Evolutionary conservation across 2,329 filamentous ascomycete species (phyloP).

Genomic region (Fusarium anguioides): DNA sequence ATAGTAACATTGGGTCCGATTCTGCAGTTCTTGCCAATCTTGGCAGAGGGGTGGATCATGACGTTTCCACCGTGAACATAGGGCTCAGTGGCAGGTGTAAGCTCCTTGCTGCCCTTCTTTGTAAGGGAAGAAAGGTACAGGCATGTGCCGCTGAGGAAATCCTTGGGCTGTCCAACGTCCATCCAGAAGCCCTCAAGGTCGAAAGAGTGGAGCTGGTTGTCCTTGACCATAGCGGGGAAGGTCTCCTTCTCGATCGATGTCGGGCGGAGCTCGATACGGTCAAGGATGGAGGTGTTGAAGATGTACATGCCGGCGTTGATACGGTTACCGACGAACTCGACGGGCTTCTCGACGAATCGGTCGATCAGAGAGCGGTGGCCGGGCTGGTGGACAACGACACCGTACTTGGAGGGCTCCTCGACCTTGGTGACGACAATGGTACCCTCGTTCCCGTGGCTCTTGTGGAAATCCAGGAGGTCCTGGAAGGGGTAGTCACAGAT

Average conservation of each 20-base stretch:
- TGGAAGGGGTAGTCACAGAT: slow-evolving; percentile 98
- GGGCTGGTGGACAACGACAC: slow-evolving; percentile 97
- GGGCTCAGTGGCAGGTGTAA: slow-evolving; percentile 77
- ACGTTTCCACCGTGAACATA: slow-evolving; percentile 96
- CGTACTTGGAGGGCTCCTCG: slow-evolving; percentile 98
- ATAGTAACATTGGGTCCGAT: slow-evolving; percentile 98
- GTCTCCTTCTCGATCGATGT: slow-evolving; percentile 99
- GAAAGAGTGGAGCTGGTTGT: slow-evolving; percentile 93
- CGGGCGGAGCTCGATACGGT: slow-evolving; percentile 93
- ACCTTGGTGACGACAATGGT: slow-evolving; percentile 99
- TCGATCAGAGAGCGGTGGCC: slow-evolving; percentile 92
- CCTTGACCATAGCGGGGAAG: slow-evolving; percentile 91
- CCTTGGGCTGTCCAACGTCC: slow-evolving; percentile 98
- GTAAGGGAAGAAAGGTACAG: slow-evolving; percentile 93
- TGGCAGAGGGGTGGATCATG: slow-evolving; percentile 90
- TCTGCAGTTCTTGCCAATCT: slow-evolving; percentile 98
- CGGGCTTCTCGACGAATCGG: slow-evolving; percentile 98
- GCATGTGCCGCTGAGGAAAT: slow-evolving; percentile 96
- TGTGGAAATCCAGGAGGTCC: slow-evolving; percentile 91
- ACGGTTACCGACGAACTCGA: slow-evolving; percentile 97
- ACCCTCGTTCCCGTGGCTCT: slow-evolving; percentile 90
- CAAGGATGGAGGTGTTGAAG: slow-evolving; percentile 89
- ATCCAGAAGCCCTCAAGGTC: slow-evolving; percentile 99
- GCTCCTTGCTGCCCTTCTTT: slow-evolving; percentile 88
- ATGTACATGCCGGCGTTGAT: slow-evolving; percentile 99